A percentile compares a stretch with the other conserved stretches of the same genome.
These are phyloP conservation scores for Lasiodiplodia gonubiensis DNA, from an alignment of 2,329 filamentous ascomycete species.

Conservation along the genomic window DNA sequence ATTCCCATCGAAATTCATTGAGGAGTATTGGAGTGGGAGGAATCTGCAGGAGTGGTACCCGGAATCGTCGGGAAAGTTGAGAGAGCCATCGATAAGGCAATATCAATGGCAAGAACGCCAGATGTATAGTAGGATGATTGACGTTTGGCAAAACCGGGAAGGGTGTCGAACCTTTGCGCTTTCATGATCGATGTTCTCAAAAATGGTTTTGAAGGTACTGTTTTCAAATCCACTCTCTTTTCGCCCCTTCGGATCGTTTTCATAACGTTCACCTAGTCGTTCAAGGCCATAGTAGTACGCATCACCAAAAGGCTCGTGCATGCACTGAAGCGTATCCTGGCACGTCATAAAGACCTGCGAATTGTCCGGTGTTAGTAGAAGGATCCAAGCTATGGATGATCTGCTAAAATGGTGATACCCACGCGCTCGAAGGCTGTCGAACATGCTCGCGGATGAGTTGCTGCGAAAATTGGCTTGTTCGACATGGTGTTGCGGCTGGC, in stretches of 20 bases:
- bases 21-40: too few relatives aligned
- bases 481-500: conserved; percentile 60
- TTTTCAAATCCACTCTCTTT: conserved; percentile 68
- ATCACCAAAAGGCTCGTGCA: conserved; percentile 97
- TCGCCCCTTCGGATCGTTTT: conserved; percentile 65
- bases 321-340: conserved; percentile 76
- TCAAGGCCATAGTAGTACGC: conserved; percentile 96
- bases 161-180: conserved; percentile 70
- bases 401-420: conserved; percentile 41
- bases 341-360: conserved; percentile 88
- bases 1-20: too few relatives aligned
- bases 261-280: conserved; percentile 78
- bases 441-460: conserved; percentile 91
- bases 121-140: too few relatives aligned
- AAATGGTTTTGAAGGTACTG: conserved; percentile 76
- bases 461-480: conserved; percentile 84
- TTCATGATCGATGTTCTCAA: conserved; percentile 75
- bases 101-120: too few relatives aligned
- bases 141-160: conserved; percentile 33
- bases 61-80: too few relatives aligned
- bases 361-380: conserved; percentile 28
- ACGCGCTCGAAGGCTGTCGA: conserved; percentile 97
- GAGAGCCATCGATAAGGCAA: too few relatives aligned
- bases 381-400: background rate
- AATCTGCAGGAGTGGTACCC: too few relatives aligned